A percentile compares a stretch with the other conserved stretches of the same genome.
Conservation (phyloP, 768 basidiomycete species). For the Mycena epipterygia region DNA sequence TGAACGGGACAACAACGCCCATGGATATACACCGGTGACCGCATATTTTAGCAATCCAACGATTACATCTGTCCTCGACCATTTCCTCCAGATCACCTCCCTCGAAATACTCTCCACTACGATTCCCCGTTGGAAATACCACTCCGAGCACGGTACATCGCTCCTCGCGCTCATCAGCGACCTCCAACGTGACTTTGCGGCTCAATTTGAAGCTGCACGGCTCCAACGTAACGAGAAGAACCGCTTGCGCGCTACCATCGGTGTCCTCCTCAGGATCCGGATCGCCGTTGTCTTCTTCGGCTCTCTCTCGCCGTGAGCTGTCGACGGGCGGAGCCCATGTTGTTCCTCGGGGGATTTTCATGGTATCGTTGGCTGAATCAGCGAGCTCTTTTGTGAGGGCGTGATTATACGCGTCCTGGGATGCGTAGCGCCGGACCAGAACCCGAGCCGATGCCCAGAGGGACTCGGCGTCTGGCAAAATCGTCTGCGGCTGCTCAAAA, state of each 20-base stretch:
- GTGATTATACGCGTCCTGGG: constrained; percentile 5
- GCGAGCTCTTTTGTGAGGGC: not conserved
- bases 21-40: not conserved
- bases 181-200: not conserved
- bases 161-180: constrained; percentile 5
- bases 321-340: not conserved
- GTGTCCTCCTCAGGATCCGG: not conserved
- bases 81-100: constrained; percentile 1
- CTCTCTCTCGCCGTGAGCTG: too few species aligned
- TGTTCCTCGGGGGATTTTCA: not conserved
- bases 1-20: not conserved
- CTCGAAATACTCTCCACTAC: not conserved
- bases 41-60: not conserved
- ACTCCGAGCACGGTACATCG: not conserved
- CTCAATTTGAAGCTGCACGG: not conserved
- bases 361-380: not conserved
- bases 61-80: not conserved
- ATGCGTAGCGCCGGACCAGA: constrained; percentile 6
- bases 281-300: too few species aligned
- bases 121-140: constrained; percentile 12
- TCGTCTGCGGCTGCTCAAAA: not conserved
- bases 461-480: not conserved
- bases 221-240: constrained; percentile 4
- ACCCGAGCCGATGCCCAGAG: not conserved
- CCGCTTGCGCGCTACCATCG: not conserved